Conservation (phyloP, 495 filamentous ascomycete genomes). For the Podospora australis region DNA sequence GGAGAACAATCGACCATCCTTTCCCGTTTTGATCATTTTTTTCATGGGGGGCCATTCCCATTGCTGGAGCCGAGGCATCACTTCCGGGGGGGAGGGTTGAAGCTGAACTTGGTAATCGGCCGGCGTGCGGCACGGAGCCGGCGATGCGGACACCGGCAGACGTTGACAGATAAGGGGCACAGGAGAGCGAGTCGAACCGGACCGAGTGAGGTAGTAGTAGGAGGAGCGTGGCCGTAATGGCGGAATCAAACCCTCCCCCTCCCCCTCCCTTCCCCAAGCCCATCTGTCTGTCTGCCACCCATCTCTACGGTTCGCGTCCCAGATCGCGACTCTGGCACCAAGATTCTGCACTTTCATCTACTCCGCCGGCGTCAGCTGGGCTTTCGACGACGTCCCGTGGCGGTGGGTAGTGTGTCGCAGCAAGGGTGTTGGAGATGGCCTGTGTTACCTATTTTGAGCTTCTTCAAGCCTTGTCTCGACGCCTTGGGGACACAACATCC, state of each 20-base stretch:
- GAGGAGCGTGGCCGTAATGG: too few species aligned
- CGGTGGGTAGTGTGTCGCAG: neutral
- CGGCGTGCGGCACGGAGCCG: conserved; percentile 3
- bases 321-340: neutral
- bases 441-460: neutral
- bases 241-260: too few species aligned
- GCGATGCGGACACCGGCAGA: conserved; percentile 5
- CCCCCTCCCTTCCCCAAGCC: too few species aligned
- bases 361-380: neutral
- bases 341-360: neutral
- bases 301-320: too few species aligned
- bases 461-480: neutral
- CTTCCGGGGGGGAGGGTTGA: too few species aligned
- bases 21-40: conserved; percentile 2
- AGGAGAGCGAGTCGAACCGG: neutral
- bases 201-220: neutral
- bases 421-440: neutral
- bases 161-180: conserved; percentile 2
- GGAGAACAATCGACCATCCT: conserved; percentile 11
- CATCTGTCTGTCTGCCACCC: too few species aligned
- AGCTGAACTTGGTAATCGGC: neutral
- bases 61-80: conserved; percentile 3
- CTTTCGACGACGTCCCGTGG: neutral
- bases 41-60: too few species aligned
- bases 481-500: conserved; percentile 2